phyloP scores from a whole-genome alignment of 2,329 filamentous ascomycete genomes.

The Colletotrichum sp. region DNA sequence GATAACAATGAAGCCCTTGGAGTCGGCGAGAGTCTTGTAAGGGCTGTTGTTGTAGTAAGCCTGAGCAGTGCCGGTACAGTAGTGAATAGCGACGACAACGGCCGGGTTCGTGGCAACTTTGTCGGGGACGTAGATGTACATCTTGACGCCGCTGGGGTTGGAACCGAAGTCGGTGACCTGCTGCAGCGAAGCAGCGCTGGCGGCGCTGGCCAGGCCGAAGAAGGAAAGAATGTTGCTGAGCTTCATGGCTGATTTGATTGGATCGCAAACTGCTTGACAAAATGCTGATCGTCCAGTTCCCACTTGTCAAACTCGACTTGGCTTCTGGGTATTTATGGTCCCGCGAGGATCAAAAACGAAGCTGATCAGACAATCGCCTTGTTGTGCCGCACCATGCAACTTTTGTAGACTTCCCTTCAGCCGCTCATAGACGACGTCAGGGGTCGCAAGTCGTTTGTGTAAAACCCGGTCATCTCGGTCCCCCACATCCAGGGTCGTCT shows the following conservation, averaged over 20 bases:
- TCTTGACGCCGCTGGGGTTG: slow-evolving; percentile 30
- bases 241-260: slow-evolving; percentile 8
- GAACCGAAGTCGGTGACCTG: slow-evolving; percentile 32
- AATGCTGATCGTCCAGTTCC: not conserved
- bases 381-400: not conserved
- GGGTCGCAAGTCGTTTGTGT: not conserved
- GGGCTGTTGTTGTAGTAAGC: slow-evolving; percentile 55
- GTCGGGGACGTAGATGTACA: slow-evolving; percentile 35
- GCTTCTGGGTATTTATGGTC: not conserved
- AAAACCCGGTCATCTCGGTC: slow-evolving; percentile 11
- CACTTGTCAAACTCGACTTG: not conserved
- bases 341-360: not conserved
- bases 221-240: slow-evolving; percentile 13
- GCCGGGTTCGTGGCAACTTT: slow-evolving; percentile 42
- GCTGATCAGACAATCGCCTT: not conserved
- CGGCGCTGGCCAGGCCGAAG: slow-evolving; percentile 23
- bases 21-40: slow-evolving; percentile 58
- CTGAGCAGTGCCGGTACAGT: slow-evolving; percentile 59
- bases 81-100: slow-evolving; percentile 61
- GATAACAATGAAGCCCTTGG: slow-evolving; percentile 60
- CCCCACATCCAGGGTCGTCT: slow-evolving; percentile 5
- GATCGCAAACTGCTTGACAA: not conserved
- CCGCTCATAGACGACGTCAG: not conserved
- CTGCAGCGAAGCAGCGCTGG: slow-evolving; percentile 27
- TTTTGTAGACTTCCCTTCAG: slow-evolving; percentile 3